A percentile compares a stretch with the other conserved stretches of the same genome.
Evolutionary conservation across 345 rosid species (phyloP).

Genomic region (Excoecaria cochinchinensis): DNA sequence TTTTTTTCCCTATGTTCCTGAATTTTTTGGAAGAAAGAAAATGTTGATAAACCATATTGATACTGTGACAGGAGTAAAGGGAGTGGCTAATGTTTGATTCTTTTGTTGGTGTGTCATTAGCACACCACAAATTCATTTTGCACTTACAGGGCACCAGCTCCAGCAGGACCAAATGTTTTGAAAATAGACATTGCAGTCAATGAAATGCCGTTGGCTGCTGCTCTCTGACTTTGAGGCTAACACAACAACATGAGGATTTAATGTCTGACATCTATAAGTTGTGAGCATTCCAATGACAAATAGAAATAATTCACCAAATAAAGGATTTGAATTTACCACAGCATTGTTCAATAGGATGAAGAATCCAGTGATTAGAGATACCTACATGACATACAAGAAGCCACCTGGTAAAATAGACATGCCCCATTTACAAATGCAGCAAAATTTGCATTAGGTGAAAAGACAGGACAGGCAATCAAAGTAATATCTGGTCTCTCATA

Average conservation of each 20-base stretch:
- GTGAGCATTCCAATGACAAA: background rate
- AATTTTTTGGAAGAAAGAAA: background rate
- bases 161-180: conserved; percentile 66
- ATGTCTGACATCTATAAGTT: background rate
- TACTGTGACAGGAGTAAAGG: background rate
- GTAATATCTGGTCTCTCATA: background rate
- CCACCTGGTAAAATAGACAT: background rate
- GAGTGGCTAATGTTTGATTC: too few relatives aligned
- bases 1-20: too few relatives aligned
- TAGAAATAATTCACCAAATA: background rate
- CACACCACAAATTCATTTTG: too few relatives aligned
- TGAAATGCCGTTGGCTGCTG: conserved; percentile 63
- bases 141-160: conserved; percentile 69
- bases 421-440: background rate
- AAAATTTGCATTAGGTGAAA: background rate
- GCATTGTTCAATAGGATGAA: conserved; percentile 55
- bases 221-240: conserved; percentile 56
- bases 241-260: background rate
- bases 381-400: conserved; percentile 29
- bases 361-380: conserved; percentile 46
- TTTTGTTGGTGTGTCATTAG: too few relatives aligned
- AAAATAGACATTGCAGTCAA: conserved; percentile 65
- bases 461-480: background rate
- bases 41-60: background rate
- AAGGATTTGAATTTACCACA: conserved; percentile 39